Conservation (phyloP, 768 basidiomycete species). For the Kwoniella europaea region DNA sequence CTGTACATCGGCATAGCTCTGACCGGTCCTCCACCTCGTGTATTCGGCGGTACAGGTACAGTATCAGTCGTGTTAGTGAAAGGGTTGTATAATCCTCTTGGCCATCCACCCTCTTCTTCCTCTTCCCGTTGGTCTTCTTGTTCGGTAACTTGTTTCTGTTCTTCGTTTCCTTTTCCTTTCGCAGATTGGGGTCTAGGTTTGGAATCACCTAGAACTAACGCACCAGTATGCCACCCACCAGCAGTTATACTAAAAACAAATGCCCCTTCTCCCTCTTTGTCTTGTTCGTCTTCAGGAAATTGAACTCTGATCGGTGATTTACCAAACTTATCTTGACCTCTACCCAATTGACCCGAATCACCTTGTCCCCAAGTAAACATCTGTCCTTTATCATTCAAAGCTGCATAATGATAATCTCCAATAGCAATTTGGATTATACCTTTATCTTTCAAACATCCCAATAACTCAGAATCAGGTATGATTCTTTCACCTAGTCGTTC, state of each 20-base stretch:
- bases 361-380: slow-evolving; percentile 80
- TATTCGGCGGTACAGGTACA: neutral
- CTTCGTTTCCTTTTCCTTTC: neutral
- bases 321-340: slow-evolving; percentile 66
- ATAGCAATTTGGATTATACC: slow-evolving; percentile 83
- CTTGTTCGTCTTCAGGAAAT: slow-evolving; percentile 41
- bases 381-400: slow-evolving; percentile 76
- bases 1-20: slow-evolving; percentile 25
- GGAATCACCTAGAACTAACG: slow-evolving; percentile 70
- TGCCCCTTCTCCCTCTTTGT: slow-evolving; percentile 56
- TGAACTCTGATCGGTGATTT: slow-evolving; percentile 53
- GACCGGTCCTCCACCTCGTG: neutral
- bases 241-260: slow-evolving; percentile 84
- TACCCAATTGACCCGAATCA: slow-evolving; percentile 81
- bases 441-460: slow-evolving; percentile 75
- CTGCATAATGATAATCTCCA: slow-evolving; percentile 91
- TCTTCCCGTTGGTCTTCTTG: neutral
- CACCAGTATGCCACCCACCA: slow-evolving; percentile 89
- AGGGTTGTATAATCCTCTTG: neutral
- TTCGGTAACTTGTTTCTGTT: neutral
- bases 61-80: neutral
- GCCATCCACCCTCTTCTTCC: slow-evolving; percentile 6
- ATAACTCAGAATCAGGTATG: slow-evolving; percentile 63
- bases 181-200: neutral
- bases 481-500: slow-evolving; percentile 52